Percentiles rank a stretch among this genome's conserved stretches.
Evolutionary conservation across 306 rosid species (phyloP).

Genomic region (Trichosanthes truncata): DNA sequence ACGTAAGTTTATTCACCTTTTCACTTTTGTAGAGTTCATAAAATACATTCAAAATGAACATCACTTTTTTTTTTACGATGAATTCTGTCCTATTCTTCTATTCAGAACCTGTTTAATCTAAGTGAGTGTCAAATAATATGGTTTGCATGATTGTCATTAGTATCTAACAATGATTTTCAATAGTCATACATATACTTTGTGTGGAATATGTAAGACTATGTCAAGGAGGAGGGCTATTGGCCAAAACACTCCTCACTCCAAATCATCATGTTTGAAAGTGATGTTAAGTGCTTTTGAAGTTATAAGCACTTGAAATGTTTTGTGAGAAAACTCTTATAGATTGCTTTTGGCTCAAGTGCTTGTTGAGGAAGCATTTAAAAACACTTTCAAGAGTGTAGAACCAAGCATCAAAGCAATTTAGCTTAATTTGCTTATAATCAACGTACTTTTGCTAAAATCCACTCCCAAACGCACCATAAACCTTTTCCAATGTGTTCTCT

Average conservation of each 20-base stretch:
- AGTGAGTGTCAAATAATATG: neutral
- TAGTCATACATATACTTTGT: neutral
- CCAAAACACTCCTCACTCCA: neutral
- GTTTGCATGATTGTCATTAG: neutral
- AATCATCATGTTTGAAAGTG: neutral
- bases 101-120: neutral
- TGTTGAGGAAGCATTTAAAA: neutral
- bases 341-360: neutral
- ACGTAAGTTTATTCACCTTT: conserved; percentile 53
- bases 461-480: neutral
- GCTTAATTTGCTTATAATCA: neutral
- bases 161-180: neutral
- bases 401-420: neutral
- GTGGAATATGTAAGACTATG: neutral
- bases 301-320: neutral
- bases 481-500: conserved; percentile 13
- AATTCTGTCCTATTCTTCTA: neutral
- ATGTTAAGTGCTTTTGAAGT: neutral
- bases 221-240: too few relatives aligned
- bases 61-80: neutral
- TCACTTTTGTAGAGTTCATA: neutral
- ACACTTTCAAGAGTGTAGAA: neutral
- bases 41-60: neutral
- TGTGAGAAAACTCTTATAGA: neutral
- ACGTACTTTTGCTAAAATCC: neutral